Evolutionary conservation across 345 rosid genomes (phyloP), one percentile per base, ranked within the genome.

Genomic region (Mercurialis annua): DNA sequence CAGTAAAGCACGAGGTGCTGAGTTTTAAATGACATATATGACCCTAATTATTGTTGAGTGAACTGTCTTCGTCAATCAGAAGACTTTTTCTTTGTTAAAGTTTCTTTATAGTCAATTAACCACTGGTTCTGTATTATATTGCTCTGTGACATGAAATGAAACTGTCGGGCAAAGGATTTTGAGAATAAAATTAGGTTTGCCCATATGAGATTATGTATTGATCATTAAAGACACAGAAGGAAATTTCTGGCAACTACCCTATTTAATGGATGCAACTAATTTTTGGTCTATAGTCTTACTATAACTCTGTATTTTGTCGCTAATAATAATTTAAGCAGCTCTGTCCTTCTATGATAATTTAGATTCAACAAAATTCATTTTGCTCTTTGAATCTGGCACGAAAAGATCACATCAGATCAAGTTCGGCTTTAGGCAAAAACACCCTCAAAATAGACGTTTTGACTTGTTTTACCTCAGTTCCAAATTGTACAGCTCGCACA

Each of bases 1-100:
- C 88, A 81, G 86, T 36, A 82, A 82, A 79, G 85, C 85, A 82
- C 71, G 68, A 67, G 78, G 70, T 77, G 75, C 73, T 24, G 70
- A 58, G 26, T 72, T 66, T 50, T 24, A 68, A 72, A 61, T 68
- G 67, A 52, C 68, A 65, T 24, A 14, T 31, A 52, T 59, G 74
- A 12, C 83, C 83, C 66, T 50, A 42, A n/a, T n/a, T 5, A 48
- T 49, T 56, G 56, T 36, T 14, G n/a, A 14, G 23, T 40, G 64
- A 36, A 47, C 12, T 38, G 59, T 48, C 69, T 36, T 36, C 16
- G 14, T 27, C 60, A 14, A 1, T n/a, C 0, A 15, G 10, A 26
- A 24, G 24, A 42, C 8, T n/a, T 40, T 70, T 4, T 36, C 62
- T 59, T 18, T 64, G 55, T 43, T 29, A 29, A 43, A 57, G 71